Percentiles rank a stretch among this genome's conserved stretches.
Conservation (phyloP, 306 rosid genomes). For the Astragalus membranaceus region DNA sequence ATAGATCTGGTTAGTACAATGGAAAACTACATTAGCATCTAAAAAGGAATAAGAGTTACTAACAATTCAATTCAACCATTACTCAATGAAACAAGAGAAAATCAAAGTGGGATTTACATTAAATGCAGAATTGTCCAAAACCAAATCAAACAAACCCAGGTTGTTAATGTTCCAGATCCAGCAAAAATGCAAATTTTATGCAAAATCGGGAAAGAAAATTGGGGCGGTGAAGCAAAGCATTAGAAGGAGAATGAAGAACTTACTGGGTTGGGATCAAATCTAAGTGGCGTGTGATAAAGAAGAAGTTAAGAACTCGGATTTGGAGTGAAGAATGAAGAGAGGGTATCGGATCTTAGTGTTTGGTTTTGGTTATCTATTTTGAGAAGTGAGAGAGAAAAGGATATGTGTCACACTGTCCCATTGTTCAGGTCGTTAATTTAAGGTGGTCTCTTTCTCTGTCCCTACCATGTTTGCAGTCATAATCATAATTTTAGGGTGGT, state of each 20-base stretch:
- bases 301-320: slow-evolving; percentile 19
- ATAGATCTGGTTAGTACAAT: slow-evolving; percentile 9
- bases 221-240: not conserved
- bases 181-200: not conserved
- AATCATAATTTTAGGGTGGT: not conserved
- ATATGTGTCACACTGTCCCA: slow-evolving; percentile 26
- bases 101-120: not conserved
- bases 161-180: slow-evolving; percentile 12
- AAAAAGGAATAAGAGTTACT: not conserved
- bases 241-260: not conserved
- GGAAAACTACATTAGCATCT: not conserved
- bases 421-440: slow-evolving; percentile 24
- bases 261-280: slow-evolving; percentile 24
- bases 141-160: slow-evolving; percentile 20
- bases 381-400: slow-evolving; percentile 8
- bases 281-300: slow-evolving; percentile 6
- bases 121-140: not conserved
- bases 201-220: not conserved
- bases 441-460: not conserved
- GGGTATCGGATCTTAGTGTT: slow-evolving; percentile 22
- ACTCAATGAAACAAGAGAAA: not conserved
- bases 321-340: slow-evolving; percentile 8
- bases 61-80: not conserved
- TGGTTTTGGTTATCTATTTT: slow-evolving; percentile 21
- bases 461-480: not conserved